Evolutionary conservation across 768 basidiomycete genomes (phyloP).

Genomic region (Strobilomyces dryophilus): DNA sequence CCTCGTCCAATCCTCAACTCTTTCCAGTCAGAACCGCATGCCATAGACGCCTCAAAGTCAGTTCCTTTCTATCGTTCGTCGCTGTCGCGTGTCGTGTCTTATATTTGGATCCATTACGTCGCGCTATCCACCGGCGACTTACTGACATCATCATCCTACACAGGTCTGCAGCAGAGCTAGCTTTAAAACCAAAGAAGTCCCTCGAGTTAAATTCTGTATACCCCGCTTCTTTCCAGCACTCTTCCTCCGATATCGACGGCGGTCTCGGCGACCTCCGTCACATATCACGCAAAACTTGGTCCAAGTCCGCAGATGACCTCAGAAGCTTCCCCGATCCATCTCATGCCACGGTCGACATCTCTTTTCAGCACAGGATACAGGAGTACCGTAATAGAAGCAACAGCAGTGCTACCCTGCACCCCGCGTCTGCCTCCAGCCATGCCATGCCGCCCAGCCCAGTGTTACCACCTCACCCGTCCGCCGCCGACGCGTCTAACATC

Average conservation of each 20-base stretch:
- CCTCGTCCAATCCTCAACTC: conserved; percentile 64
- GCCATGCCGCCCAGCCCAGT: conserved; percentile 27
- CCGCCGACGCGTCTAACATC: conserved; percentile 15
- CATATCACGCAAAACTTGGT: conserved; percentile 73
- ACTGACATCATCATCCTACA: conserved; percentile 20
- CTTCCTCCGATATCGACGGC: conserved; percentile 27
- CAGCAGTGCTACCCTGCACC: conserved; percentile 50
- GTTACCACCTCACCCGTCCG: conserved; percentile 42
- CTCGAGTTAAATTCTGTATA: conserved; percentile 37
- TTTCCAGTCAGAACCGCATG: conserved; percentile 44
- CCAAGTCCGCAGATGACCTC: conserved; percentile 76
- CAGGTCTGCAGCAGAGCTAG: conserved; percentile 67
- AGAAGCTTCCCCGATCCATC: conserved; percentile 44
- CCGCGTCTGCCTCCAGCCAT: conserved; percentile 28
- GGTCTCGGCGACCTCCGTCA: conserved; percentile 63
- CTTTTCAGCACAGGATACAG: conserved; percentile 59
- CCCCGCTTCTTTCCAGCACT: conserved; percentile 30
- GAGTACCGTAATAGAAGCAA: conserved; percentile 60
- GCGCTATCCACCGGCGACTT: background rate
- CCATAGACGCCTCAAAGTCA: conserved; percentile 50
- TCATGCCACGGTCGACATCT: conserved; percentile 37
- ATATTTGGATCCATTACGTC: conserved; percentile 3
- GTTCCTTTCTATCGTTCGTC: conserved; percentile 21
- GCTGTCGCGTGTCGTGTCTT: conserved; percentile 3
- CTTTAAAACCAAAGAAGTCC: conserved; percentile 42